Evolutionary conservation across 2,329 filamentous ascomycete genomes (phyloP).

Genomic region (Aspergillus latus): DNA sequence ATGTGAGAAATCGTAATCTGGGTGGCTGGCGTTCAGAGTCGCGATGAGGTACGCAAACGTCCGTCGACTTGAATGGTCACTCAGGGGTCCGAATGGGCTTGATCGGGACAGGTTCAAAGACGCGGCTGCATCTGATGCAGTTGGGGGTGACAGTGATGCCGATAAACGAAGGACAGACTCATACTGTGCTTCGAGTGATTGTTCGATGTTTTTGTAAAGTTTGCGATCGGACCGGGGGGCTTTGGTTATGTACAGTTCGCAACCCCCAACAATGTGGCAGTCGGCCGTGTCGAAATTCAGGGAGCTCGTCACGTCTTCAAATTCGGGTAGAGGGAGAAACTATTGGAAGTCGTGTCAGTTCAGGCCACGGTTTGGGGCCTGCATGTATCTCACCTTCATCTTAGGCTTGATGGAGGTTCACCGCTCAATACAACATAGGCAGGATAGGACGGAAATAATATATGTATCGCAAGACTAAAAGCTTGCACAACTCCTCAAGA

Average conservation of each 20-base stretch:
- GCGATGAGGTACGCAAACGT: slow-evolving; percentile 96
- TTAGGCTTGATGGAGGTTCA: neutral
- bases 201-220: slow-evolving; percentile 91
- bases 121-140: slow-evolving; percentile 66
- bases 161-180: slow-evolving; percentile 83
- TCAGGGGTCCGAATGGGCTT: slow-evolving; percentile 88
- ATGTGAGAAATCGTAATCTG: slow-evolving; percentile 96
- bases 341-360: slow-evolving; percentile 43
- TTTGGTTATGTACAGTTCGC: slow-evolving; percentile 97
- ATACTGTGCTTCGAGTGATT: slow-evolving; percentile 87
- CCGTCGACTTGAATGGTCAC: slow-evolving; percentile 81
- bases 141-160: slow-evolving; percentile 80
- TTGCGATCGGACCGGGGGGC: slow-evolving; percentile 95
- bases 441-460: neutral
- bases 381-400: slow-evolving; percentile 13
- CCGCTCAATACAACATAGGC: neutral
- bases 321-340: slow-evolving; percentile 89
- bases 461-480: neutral
- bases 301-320: slow-evolving; percentile 86
- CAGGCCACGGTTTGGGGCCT: slow-evolving; percentile 19
- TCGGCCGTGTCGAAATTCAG: slow-evolving; percentile 95
- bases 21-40: slow-evolving; percentile 91
- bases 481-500: neutral
- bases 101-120: slow-evolving; percentile 75
- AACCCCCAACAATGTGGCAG: slow-evolving; percentile 86